These are phyloP conservation scores for Colletotrichum karsti DNA, from an alignment of 2,329 filamentous ascomycete genomes.

Conservation along the genomic window DNA sequence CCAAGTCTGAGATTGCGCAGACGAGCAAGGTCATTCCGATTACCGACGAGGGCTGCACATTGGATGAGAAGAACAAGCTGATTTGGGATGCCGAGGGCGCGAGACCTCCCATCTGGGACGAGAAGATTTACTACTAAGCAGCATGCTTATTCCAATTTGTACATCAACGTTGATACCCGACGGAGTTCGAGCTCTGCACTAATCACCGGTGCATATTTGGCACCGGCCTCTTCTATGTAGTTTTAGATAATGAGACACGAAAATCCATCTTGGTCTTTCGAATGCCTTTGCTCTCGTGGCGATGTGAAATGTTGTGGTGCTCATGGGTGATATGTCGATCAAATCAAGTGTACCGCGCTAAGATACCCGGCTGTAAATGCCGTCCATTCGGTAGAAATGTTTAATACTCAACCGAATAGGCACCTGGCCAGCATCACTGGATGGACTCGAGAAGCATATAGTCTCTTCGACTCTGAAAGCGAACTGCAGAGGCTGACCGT, in stretches of 20 bases:
- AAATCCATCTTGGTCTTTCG: not conserved
- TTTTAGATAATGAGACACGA: not conserved
- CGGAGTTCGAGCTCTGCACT: slow-evolving; percentile 20
- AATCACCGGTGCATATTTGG: not conserved
- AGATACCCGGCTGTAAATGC: too few species aligned
- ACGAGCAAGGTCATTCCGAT: slow-evolving; percentile 78
- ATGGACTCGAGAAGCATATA: too few species aligned
- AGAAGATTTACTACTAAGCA: slow-evolving; percentile 53
- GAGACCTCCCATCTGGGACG: slow-evolving; percentile 52
- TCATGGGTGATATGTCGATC: too few species aligned
- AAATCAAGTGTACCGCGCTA: too few species aligned
- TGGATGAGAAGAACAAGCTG: slow-evolving; percentile 70
- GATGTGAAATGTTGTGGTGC: too few species aligned
- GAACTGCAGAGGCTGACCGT: too few species aligned
- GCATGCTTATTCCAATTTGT: not conserved
- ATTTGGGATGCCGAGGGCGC: slow-evolving; percentile 51
- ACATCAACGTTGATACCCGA: slow-evolving; percentile 25
- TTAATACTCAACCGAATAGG: too few species aligned
- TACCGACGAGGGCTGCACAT: slow-evolving; percentile 78
- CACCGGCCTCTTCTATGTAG: not conserved
- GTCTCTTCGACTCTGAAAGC: too few species aligned
- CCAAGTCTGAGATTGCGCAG: slow-evolving; percentile 79
- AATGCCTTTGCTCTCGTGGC: too few species aligned
- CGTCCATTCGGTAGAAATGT: too few species aligned
- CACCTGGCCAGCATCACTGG: too few species aligned